Conservation (phyloP, 768 basidiomycete genomes). For the Lyophyllum semitale region DNA sequence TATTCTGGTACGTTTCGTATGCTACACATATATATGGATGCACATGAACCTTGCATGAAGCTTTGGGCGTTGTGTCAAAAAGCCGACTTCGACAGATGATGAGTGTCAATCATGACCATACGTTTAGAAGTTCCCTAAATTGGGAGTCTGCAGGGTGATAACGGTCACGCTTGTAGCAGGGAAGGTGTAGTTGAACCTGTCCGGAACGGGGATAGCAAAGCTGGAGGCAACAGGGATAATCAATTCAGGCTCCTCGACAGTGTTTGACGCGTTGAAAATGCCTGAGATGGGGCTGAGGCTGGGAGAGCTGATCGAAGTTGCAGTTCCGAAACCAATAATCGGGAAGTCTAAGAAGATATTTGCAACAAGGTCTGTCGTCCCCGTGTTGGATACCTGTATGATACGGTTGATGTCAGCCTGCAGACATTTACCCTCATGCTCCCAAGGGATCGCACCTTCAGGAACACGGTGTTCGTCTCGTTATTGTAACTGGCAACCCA, state of each 20-base stretch:
- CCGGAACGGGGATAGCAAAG: conserved; percentile 27
- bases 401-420: not conserved
- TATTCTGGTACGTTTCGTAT: conserved; percentile 4
- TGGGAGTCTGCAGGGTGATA: conserved; percentile 21
- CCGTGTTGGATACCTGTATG: conserved; percentile 32
- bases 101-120: not conserved
- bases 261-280: conserved; percentile 33
- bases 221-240: conserved; percentile 31
- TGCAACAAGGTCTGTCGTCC: conserved; percentile 29
- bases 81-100: too few relatives aligned
- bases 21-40: not conserved
- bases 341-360: conserved; percentile 32
- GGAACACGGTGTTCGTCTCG: conserved; percentile 31
- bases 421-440: not conserved
- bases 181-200: conserved; percentile 35
- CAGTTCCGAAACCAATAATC: conserved; percentile 23
- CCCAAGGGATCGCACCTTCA: conserved; percentile 26
- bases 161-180: conserved; percentile 35
- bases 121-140: conserved; percentile 7
- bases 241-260: conserved; percentile 29
- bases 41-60: not conserved
- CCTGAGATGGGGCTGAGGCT: conserved; percentile 31
- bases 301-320: conserved; percentile 28
- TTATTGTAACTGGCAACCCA: conserved; percentile 38
- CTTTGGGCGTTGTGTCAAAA: not conserved